Evolutionary conservation across 108 stramenopile species (phyloP).

Genomic region (Discostella pseudostelligera): DNA sequence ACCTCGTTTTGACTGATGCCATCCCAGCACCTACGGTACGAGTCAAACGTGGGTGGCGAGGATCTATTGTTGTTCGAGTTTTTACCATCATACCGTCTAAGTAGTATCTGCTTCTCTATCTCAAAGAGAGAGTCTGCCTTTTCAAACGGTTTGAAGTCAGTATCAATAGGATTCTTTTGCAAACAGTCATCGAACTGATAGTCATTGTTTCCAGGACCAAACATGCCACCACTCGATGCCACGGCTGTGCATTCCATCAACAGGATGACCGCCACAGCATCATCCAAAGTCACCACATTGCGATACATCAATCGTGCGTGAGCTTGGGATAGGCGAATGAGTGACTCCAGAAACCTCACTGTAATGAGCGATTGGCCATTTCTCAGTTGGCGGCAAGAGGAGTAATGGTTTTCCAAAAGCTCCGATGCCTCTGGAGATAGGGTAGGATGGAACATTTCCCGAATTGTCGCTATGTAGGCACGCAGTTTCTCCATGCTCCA

Average conservation of each 20-base stretch:
- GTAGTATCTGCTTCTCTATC: conserved; percentile 29
- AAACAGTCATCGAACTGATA: conserved; percentile 22
- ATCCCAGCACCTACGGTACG: conserved; percentile 6
- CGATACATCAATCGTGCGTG: conserved; percentile 95
- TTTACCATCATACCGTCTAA: conserved; percentile 27
- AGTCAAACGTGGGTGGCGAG: neutral
- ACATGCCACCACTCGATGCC: conserved; percentile 23
- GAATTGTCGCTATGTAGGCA: conserved; percentile 88
- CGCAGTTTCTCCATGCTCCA: conserved; percentile 88
- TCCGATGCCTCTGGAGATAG: conserved; percentile 69
- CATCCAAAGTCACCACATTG: conserved; percentile 61
- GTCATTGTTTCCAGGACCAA: conserved; percentile 14
- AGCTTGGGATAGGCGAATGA: conserved; percentile 93
- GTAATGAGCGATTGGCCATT: conserved; percentile 70
- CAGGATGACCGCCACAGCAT: conserved; percentile 83
- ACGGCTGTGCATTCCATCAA: conserved; percentile 80
- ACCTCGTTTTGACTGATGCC: conserved; percentile 5
- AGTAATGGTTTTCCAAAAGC: conserved; percentile 84
- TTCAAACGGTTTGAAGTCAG: conserved; percentile 36
- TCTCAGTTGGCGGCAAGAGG: conserved; percentile 57
- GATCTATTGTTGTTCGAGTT: neutral
- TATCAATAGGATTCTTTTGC: conserved; percentile 40
- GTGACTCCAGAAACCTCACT: conserved; percentile 90
- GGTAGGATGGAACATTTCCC: conserved; percentile 74
- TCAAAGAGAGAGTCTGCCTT: conserved; percentile 33